A percentile compares a stretch with the other conserved stretches of the same genome.
phyloP scores from a whole-genome alignment of 352 stramenopile genomes.

The Pythium aphanidermatum region DNA sequence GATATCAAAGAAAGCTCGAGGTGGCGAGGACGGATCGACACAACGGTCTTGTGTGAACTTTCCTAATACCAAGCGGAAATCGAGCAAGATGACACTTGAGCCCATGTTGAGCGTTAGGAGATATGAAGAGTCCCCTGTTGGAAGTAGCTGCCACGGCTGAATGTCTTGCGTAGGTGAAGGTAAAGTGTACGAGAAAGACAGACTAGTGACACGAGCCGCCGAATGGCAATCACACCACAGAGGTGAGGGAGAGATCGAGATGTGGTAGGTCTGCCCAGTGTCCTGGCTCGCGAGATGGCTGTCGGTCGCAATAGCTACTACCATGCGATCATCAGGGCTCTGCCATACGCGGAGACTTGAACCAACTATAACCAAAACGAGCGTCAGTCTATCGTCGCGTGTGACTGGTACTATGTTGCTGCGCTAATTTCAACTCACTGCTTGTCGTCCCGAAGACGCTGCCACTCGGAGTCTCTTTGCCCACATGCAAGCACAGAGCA shows the following conservation, averaged over 20 bases:
- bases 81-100: conserved; percentile 31
- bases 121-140: conserved; percentile 18
- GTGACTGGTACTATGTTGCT: too few species aligned
- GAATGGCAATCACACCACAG: conserved; percentile 5
- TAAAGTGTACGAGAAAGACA: conserved; percentile 34
- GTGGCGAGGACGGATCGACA: too few species aligned
- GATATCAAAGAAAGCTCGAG: too few species aligned
- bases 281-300: conserved; percentile 18
- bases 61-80: conserved; percentile 2
- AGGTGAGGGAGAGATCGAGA: conserved; percentile 41
- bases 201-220: conserved; percentile 14
- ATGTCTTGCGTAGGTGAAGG: conserved; percentile 22
- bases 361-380: conserved; percentile 4
- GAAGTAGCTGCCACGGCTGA: conserved; percentile 46
- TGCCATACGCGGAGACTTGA: conserved; percentile 52
- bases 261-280: conserved; percentile 21
- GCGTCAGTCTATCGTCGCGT: too few species aligned
- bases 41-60: too few species aligned
- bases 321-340: conserved; percentile 37
- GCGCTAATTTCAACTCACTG: too few species aligned
- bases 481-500: conserved; percentile 5
- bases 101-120: conserved; percentile 44
- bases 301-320: conserved; percentile 35
- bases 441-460: too few species aligned
- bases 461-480: too few species aligned